These are phyloP conservation scores for Colletotrichum siamense DNA, from an alignment of 2,329 filamentous ascomycete genomes.

Conservation along the genomic window DNA sequence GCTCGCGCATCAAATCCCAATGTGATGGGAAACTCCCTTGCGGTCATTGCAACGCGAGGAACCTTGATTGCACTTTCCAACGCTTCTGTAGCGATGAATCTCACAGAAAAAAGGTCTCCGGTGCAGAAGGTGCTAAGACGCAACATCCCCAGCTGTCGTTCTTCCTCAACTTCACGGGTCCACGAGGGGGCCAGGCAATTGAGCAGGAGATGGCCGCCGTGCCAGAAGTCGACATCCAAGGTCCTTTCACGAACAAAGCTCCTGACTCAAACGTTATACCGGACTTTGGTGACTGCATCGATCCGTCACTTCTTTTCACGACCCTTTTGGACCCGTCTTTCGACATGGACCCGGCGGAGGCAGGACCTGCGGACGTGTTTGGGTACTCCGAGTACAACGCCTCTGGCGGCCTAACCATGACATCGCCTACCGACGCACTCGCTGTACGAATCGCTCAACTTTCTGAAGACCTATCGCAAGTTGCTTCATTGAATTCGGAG, in stretches of 20 bases:
- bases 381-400: neutral
- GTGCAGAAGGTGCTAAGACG: rapidly evolving
- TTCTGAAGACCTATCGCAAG: neutral
- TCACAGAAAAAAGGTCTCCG: rapidly evolving
- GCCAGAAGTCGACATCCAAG: neutral
- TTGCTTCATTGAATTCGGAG: rapidly evolving
- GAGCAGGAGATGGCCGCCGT: neutral
- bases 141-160: neutral
- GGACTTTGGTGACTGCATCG: neutral
- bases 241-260: neutral
- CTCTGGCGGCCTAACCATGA: neutral
- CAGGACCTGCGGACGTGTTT: neutral
- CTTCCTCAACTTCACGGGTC: neutral
- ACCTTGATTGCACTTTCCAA: rapidly evolving
- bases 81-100: neutral
- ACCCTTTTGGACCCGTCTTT: neutral
- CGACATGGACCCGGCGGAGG: neutral
- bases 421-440: neutral
- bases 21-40: neutral
- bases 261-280: rapidly evolving
- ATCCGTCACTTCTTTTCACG: neutral
- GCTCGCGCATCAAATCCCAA: neutral
- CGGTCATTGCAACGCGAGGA: neutral
- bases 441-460: neutral
- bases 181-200: neutral